Base-by-base conservation (phyloP, 202 grass and related monocot species). In the Schoenoplectus tabernaemontani region DNA sequence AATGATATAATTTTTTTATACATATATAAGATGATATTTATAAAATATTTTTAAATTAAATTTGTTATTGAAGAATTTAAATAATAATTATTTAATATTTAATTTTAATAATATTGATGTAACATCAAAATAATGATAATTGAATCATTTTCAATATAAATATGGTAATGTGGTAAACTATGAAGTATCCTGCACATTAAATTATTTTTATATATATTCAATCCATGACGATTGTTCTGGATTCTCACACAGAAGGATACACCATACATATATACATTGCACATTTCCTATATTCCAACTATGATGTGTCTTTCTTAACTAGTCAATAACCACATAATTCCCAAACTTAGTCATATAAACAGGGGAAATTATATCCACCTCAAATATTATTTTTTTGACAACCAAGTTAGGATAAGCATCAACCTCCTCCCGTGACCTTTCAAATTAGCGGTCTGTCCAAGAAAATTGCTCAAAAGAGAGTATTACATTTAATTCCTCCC, bases 331-430 rank as follows among this genome's bases (percentile, higher is more conserved):
- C n/a, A n/a, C n/a, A n/a, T n/a, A n/a, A n/a, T n/a, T n/a, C n/a
- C n/a, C n/a, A n/a, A n/a, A n/a, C n/a, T n/a, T n/a, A n/a, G n/a
- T 37, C 77, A 80, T 51, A 47, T 61, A 33, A 65, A 80, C 33
- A 47, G 17, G 77, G 77, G 77, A 64, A 80, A 80, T 80, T 5
- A 80, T 80, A 80, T 80, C 77, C 77, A 64, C 77, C 77, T 80
- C 77, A 80, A 64, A 80, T 80, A 80, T 79, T 79, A 13, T n/a
- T 80, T 20, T 79, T 79, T 62, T 80, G 77, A 80, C 59, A 80
- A 64, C 77, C 20, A 65, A 64, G 77, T 80, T 62, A 50, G 77
- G 59, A 80, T 80, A 80, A 80, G 77, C 22, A 80, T n/a, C n/a
- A n/a, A 48, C 16, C 59, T 62, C 26, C 23, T 65, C 77, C 42